Conservation (phyloP, 1,284 basidiomycete species). For the Tetrapyrgos nigripes region DNA sequence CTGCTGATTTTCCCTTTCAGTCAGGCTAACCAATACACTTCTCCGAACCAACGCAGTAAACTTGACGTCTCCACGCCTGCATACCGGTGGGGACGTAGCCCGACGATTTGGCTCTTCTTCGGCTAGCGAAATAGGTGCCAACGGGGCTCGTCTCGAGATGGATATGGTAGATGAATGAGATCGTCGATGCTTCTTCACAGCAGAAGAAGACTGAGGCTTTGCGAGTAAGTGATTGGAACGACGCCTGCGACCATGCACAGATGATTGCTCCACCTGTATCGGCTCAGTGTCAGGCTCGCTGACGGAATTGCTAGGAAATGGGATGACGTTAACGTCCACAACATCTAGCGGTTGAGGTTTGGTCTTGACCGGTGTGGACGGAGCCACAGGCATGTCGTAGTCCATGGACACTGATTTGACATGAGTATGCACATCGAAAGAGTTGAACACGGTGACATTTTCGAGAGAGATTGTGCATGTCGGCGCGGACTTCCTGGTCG, state of each 20-base stretch:
- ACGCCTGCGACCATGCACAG: slow-evolving; percentile 6
- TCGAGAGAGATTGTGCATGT: slow-evolving; percentile 13
- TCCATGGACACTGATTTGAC: not conserved
- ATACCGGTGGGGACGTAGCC: not conserved
- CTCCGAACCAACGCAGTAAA: slow-evolving; percentile 10
- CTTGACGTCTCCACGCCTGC: slow-evolving; percentile 1
- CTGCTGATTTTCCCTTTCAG: slow-evolving; percentile 3
- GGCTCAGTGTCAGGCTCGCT: not conserved
- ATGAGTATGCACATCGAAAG: not conserved
- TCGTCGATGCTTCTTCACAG: slow-evolving; percentile 4
- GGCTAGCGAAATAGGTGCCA: not conserved
- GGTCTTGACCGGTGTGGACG: not conserved
- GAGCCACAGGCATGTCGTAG: slow-evolving; percentile 9
- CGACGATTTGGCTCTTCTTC: not conserved
- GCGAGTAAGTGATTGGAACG: slow-evolving; percentile 13
- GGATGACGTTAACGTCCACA: slow-evolving; percentile 13
- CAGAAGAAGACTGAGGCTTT: not conserved
- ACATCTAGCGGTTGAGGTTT: not conserved
- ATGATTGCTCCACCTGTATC: not conserved
- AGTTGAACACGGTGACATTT: slow-evolving; percentile 12
- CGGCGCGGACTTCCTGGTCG: slow-evolving; percentile 10
- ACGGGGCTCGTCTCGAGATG: not conserved
- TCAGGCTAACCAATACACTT: slow-evolving; percentile 7
- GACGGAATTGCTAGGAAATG: slow-evolving; percentile 7
- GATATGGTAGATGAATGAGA: slow-evolving; percentile 4